Conservation (phyloP, 352 stramenopile species). For the Phytophthora sansomeana region DNA sequence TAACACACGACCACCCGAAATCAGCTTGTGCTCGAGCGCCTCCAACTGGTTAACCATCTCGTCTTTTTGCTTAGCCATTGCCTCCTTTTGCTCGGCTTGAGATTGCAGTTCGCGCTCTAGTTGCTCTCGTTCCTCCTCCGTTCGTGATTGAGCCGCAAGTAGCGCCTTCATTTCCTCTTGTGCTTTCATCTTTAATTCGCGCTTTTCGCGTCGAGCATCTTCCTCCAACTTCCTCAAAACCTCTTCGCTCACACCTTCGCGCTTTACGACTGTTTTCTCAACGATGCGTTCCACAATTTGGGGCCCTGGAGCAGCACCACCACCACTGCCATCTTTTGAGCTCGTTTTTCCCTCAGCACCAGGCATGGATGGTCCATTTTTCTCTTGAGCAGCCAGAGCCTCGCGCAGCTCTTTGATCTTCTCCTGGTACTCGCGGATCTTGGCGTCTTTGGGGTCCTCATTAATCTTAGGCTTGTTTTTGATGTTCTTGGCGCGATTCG, state of each 20-base stretch:
- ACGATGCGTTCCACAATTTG: conserved; percentile 73
- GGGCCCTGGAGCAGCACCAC: conserved; percentile 37
- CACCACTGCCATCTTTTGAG: conserved; percentile 26
- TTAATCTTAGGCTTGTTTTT: conserved; percentile 95
- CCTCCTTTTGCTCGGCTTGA: conserved; percentile 85
- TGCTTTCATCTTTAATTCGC: conserved; percentile 72
- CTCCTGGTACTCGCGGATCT: conserved; percentile 68
- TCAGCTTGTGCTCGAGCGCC: conserved; percentile 78
- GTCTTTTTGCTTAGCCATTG: conserved; percentile 89
- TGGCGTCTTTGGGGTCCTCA: conserved; percentile 86
- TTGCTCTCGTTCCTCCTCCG: conserved; percentile 87
- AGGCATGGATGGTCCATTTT: conserved; percentile 31
- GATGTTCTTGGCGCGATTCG: conserved; percentile 95
- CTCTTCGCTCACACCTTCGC: conserved; percentile 76
- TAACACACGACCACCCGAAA: conserved; percentile 94
- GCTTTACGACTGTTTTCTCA: conserved; percentile 82
- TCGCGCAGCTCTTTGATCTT: conserved; percentile 70
- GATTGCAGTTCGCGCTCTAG: conserved; percentile 88
- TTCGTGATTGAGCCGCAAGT: conserved; percentile 85
- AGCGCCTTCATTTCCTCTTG: conserved; percentile 88
- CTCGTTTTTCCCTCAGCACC: conserved; percentile 25
- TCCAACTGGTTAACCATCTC: conserved; percentile 93
- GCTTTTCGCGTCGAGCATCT: conserved; percentile 77
- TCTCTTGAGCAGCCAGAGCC: conserved; percentile 65
- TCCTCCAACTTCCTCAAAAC: conserved; percentile 83